Percentiles rank a stretch among this genome's conserved stretches.
Evolutionary conservation across 2,329 filamentous ascomycete genomes (phyloP).

Genomic region (Fusarium albidum): DNA sequence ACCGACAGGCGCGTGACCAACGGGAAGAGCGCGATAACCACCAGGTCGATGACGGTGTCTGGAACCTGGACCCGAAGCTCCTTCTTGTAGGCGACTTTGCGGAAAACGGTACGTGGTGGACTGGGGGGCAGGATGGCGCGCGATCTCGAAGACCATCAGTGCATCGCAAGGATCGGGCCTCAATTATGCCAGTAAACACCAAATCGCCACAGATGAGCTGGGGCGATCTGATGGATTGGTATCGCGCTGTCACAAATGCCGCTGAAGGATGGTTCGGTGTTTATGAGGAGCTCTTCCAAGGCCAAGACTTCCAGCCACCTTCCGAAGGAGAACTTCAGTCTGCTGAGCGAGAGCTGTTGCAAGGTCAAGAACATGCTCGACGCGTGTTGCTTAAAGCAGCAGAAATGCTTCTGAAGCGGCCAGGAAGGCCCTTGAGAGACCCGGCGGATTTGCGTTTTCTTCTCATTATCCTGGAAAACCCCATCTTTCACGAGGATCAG

Average conservation of each 20-base stretch:
- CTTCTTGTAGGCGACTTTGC: conserved; percentile 78
- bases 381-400: conserved; percentile 78
- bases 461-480: conserved; percentile 81
- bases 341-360: conserved; percentile 57
- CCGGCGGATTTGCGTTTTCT: conserved; percentile 80
- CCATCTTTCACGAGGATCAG: conserved; percentile 67
- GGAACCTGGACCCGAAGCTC: conserved; percentile 76
- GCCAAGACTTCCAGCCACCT: conserved; percentile 41
- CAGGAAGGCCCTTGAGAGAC: conserved; percentile 72
- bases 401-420: conserved; percentile 82
- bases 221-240: conserved; percentile 77
- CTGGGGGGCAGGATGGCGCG: conserved; percentile 61
- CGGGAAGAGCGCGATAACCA: conserved; percentile 28
- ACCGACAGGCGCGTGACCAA: conserved; percentile 15
- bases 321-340: conserved; percentile 50
- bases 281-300: conserved; percentile 59
- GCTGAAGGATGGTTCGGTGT: conserved; percentile 71
- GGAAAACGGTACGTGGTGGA: conserved; percentile 87
- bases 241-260: conserved; percentile 72
- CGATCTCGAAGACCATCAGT: conserved; percentile 26
- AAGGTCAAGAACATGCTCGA: conserved; percentile 74
- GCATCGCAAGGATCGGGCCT: conserved; percentile 26
- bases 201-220: conserved; percentile 77
- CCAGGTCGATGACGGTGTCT: conserved; percentile 31
- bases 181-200: conserved; percentile 22